These are phyloP conservation scores for Ananas comosus DNA, from an alignment of 176 grass and related monocot species.

Conservation along the genomic window DNA sequence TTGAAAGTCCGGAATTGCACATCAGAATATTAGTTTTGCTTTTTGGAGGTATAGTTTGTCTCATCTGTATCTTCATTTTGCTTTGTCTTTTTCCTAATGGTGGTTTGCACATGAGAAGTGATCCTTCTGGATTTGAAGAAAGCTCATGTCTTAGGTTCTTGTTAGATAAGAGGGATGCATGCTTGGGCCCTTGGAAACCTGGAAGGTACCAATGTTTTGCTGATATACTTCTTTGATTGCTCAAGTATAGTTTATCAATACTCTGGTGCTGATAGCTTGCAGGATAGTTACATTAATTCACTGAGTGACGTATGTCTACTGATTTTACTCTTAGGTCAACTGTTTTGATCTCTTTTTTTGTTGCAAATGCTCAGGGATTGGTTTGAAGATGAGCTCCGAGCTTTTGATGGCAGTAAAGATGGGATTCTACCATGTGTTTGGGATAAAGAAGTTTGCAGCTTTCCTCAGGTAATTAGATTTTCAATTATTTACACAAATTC, in stretches of 20 bases:
- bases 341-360: conserved; percentile 20
- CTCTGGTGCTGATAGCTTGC: conserved; percentile 6
- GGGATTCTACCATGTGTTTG: conserved; percentile 84
- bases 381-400: conserved; percentile 95
- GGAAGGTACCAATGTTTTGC: conserved; percentile 56
- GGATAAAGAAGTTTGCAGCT: conserved; percentile 77
- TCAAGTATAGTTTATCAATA: conserved; percentile 6
- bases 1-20: background rate
- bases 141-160: conserved; percentile 91
- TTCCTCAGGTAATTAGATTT: conserved; percentile 60
- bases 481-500: too few species aligned
- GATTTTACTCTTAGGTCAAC: background rate
- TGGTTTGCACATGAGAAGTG: conserved; percentile 40
- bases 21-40: conserved; percentile 1
- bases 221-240: background rate
- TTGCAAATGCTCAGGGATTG: conserved; percentile 52
- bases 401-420: conserved; percentile 72
- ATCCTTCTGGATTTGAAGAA: conserved; percentile 91
- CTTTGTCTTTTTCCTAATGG: conserved; percentile 19
- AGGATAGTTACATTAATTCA: too few species aligned
- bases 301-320: background rate
- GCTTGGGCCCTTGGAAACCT: conserved; percentile 85
- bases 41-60: conserved; percentile 15
- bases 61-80: background rate
- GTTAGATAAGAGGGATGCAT: conserved; percentile 90